Evolutionary conservation across 2,329 filamentous ascomycete genomes (phyloP), one percentile per base, ranked within the genome.

Genomic region (Davidsoniella eucalypti): DNA sequence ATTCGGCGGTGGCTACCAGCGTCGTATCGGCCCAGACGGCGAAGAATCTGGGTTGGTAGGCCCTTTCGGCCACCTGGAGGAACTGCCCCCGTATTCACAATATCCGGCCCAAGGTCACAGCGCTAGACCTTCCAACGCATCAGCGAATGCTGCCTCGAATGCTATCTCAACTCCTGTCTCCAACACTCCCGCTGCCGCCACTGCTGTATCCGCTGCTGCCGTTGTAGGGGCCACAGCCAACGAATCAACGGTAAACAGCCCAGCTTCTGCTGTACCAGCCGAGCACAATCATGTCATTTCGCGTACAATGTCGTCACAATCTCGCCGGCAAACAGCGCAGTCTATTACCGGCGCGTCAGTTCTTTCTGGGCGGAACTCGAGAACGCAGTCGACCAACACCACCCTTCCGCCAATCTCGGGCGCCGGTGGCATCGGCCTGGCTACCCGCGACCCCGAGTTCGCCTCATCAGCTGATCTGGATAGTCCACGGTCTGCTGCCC

Each of bases 31-130:
- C 0, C 82, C 85, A 0, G 84, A 87, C 51, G 86, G 86, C 48
- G 87, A 94, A 64, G 88, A 94, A n/a, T 86, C 82, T 44, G 87
- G 88, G 61, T 77, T 95, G 49, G 82, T 95, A 47, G 87, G 87
- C 1, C 84, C 84, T 0, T 79, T 94, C 59, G 88, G 88, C 1
- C 87, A 95, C 60, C 82, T 84, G 1, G 90, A 96, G 64, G 86
- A 94, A 62, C 68, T 95, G 16, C 90, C 90, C 10, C 90, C 90
- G 0, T 96, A 96, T 61, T 85, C 86, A 12, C 75, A 87, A 61
- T 95, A 93, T 63, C 86, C 88, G 2, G 84, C 93, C 48, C 82
- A 86, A 51, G 69, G 69, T 0, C 80, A 65, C 64, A 73, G 61
- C 60, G 75, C 63, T 69, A 87, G 75, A 17, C 14, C 33, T 9